These are phyloP conservation scores for Dothideomycetes sp. DNA, from an alignment of 2,329 filamentous ascomycete species.

Conservation along the genomic window DNA sequence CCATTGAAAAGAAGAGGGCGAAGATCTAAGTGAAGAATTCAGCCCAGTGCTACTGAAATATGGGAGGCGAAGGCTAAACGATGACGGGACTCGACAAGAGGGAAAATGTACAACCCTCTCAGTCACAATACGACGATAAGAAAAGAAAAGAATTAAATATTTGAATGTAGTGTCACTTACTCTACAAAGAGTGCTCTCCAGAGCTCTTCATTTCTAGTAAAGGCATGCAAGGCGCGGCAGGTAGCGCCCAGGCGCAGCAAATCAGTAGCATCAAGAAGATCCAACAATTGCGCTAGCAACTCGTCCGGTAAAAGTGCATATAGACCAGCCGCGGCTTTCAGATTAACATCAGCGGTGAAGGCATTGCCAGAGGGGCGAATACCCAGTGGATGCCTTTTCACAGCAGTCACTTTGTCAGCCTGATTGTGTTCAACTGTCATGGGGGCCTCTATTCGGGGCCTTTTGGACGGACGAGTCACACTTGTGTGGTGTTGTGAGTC, in stretches of 20 bases:
- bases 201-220: constrained; percentile 71
- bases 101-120: too few relatives aligned
- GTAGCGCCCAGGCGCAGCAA: constrained; percentile 61
- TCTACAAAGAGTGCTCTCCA: constrained; percentile 79
- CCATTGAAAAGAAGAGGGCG: constrained; percentile 50
- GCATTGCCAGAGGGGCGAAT: constrained; percentile 83
- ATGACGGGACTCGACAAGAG: too few relatives aligned
- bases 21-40: constrained; percentile 27
- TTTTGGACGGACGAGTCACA: constrained; percentile 13
- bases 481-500: constrained; percentile 4
- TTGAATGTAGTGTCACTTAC: constrained; percentile 47
- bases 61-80: too few relatives aligned
- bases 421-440: constrained; percentile 6
- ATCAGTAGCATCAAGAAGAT: constrained; percentile 54
- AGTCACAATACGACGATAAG: too few relatives aligned
- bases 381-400: constrained; percentile 70
- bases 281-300: constrained; percentile 62
- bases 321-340: constrained; percentile 53
- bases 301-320: constrained; percentile 71
- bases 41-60: constrained; percentile 14
- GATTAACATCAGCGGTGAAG: constrained; percentile 53
- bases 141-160: too few relatives aligned
- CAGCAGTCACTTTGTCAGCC: constrained; percentile 29
- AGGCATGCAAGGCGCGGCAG: constrained; percentile 80
- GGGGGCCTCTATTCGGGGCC: constrained; percentile 12